phyloP scores from a whole-genome alignment of 257 asterid genomes.

The Lycium ferocissimum region DNA sequence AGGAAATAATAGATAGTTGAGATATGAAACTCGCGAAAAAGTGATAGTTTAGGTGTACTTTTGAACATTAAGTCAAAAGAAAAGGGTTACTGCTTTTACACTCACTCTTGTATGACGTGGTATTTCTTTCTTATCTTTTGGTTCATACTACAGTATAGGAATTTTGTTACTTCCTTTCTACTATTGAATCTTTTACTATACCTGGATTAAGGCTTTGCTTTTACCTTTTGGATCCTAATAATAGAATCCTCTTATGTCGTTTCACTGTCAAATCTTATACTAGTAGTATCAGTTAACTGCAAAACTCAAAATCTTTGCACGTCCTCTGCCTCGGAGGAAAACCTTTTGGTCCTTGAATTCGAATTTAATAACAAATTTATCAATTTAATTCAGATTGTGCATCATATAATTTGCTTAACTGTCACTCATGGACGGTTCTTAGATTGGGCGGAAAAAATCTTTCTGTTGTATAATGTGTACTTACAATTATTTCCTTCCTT shows the following conservation, averaged over 20 bases:
- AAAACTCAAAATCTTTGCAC: background rate
- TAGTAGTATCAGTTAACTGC: background rate
- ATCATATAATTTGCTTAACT: background rate
- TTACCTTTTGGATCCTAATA: background rate
- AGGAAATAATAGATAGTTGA: too few relatives aligned
- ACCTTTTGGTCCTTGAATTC: background rate
- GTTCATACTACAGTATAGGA: background rate
- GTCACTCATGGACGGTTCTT: background rate
- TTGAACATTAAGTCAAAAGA: background rate
- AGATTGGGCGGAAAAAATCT: background rate
- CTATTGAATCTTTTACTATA: background rate
- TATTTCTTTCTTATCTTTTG: background rate
- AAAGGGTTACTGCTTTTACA: background rate
- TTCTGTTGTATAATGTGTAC: background rate
- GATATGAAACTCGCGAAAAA: too few relatives aligned
- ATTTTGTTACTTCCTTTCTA: background rate
- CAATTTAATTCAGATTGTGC: background rate
- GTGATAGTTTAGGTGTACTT: too few relatives aligned
- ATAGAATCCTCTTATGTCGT: background rate
- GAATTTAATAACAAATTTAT: background rate
- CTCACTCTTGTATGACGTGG: background rate
- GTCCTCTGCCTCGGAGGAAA: background rate
- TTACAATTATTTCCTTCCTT: background rate
- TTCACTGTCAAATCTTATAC: background rate
- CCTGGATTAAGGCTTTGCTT: background rate